These are phyloP conservation scores for Solanum bulbocastanum DNA, from an alignment of 257 asterid genomes.

Conservation along the genomic window DNA sequence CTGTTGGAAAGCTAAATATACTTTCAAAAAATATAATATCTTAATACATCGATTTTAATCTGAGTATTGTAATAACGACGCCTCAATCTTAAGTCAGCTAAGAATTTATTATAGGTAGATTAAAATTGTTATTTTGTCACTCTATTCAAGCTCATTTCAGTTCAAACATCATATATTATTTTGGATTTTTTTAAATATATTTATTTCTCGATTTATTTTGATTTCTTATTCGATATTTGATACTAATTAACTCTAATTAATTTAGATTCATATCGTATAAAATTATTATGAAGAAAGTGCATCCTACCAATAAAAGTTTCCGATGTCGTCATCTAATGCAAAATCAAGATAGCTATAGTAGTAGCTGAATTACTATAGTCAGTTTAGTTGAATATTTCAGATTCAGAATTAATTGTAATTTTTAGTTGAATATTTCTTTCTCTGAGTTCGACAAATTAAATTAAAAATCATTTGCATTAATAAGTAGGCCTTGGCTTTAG, in stretches of 20 bases:
- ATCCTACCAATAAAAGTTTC: too few species aligned
- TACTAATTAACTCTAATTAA: accelerated
- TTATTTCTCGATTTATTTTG: background rate
- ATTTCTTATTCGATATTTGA: background rate
- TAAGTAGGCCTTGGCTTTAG: background rate
- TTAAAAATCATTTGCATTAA: background rate
- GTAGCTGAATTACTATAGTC: background rate
- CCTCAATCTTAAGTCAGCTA: background rate
- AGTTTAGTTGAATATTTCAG: background rate
- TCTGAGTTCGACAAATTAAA: background rate
- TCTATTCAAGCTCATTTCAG: background rate
- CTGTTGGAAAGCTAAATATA: background rate
- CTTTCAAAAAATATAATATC: too few species aligned
- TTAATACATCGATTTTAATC: background rate
- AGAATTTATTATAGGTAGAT: background rate
- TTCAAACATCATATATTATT: background rate
- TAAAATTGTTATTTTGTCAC: background rate
- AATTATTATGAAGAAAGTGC: too few species aligned
- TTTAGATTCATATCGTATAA: too few species aligned
- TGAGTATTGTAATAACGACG: background rate
- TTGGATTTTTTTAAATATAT: background rate
- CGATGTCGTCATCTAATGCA: background rate
- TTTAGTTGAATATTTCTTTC: background rate
- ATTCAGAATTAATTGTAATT: background rate
- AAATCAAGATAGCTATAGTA: background rate